A percentile compares a stretch with the other conserved stretches of the same genome.
Conservation (phyloP, 139 green algal species). For the Chlamydomonas asymmetrica region DNA sequence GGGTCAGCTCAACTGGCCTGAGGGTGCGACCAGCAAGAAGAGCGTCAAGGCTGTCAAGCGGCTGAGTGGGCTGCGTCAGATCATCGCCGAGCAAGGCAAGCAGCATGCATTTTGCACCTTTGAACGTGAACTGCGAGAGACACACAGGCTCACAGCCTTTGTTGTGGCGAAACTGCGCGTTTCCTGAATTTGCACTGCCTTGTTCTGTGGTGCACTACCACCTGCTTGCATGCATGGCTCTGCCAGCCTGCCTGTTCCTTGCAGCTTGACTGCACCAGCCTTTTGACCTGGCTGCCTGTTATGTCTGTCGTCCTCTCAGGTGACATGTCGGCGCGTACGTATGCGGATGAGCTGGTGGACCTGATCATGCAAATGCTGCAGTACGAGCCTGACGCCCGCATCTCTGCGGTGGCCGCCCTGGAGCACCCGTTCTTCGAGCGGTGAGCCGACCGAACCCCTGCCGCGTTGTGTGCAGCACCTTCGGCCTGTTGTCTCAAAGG, state of each 20-base stretch:
- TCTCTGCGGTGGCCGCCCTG: conserved; percentile 76
- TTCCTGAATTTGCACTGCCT: too few relatives aligned
- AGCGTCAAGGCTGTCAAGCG: conserved; percentile 75
- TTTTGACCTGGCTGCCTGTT: too few relatives aligned
- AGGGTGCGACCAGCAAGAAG: conserved; percentile 66
- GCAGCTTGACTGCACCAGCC: too few relatives aligned
- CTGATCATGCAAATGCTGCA: conserved; percentile 78
- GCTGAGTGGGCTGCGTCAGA: conserved; percentile 25
- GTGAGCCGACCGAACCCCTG: too few relatives aligned
- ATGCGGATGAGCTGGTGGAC: conserved; percentile 52
- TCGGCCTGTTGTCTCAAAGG: too few relatives aligned
- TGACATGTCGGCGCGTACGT: conserved; percentile 9
- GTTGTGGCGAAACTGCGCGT: too few relatives aligned
- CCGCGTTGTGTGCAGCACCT: too few relatives aligned
- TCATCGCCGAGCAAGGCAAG: conserved; percentile 26
- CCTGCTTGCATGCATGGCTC: too few relatives aligned
- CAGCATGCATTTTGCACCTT: background rate
- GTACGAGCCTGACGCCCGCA: conserved; percentile 73
- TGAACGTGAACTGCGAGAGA: too few relatives aligned
- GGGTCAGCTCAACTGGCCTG: conserved; percentile 75
- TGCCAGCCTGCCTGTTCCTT: too few relatives aligned
- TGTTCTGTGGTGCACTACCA: too few relatives aligned
- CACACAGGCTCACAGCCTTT: too few relatives aligned
- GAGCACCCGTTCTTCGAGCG: conserved; percentile 82
- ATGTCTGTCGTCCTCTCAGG: background rate